Evolutionary conservation across 2,329 filamentous ascomycete species (phyloP).

Genomic region (Bipolaris sorokiniana): DNA sequence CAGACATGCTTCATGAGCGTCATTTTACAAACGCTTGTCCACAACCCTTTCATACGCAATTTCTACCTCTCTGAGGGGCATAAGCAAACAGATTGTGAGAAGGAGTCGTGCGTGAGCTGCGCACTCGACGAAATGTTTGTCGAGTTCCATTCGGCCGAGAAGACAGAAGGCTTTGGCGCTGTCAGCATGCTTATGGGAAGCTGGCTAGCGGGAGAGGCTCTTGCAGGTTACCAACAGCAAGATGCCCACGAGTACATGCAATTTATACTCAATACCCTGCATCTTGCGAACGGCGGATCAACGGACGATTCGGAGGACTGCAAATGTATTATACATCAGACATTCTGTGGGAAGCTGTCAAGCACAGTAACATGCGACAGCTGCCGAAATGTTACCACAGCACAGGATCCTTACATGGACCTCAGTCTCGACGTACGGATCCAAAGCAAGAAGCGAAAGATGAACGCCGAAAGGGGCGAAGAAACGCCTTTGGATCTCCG

Average conservation of each 20-base stretch:
- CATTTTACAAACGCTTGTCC: constrained; percentile 88
- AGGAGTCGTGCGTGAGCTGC: constrained; percentile 64
- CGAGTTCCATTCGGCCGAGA: constrained; percentile 71
- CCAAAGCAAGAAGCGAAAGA: constrained; percentile 70
- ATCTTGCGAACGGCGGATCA: constrained; percentile 73
- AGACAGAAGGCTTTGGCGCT: constrained; percentile 87
- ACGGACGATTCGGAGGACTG: constrained; percentile 58
- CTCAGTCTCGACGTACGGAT: constrained; percentile 85
- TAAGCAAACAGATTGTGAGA: constrained; percentile 73
- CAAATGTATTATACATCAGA: constrained; percentile 90
- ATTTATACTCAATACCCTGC: constrained; percentile 89
- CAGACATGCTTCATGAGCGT: constrained; percentile 99
- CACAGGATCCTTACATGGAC: constrained; percentile 88
- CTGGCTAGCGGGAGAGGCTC: constrained; percentile 76
- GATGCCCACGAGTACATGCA: constrained; percentile 98
- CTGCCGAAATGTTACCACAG: constrained; percentile 80
- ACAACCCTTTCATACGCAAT: constrained; percentile 89
- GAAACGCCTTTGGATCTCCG: constrained; percentile 50
- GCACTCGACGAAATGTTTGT: constrained; percentile 68
- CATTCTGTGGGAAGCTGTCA: constrained; percentile 90
- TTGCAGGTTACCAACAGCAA: constrained; percentile 90
- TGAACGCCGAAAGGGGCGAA: constrained; percentile 44
- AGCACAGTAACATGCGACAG: constrained; percentile 90
- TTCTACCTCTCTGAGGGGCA: constrained; percentile 94
- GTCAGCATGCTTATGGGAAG: constrained; percentile 87